Evolutionary conservation across 139 green algal genomes (phyloP).

Genomic region (Haematococcus sp.): DNA sequence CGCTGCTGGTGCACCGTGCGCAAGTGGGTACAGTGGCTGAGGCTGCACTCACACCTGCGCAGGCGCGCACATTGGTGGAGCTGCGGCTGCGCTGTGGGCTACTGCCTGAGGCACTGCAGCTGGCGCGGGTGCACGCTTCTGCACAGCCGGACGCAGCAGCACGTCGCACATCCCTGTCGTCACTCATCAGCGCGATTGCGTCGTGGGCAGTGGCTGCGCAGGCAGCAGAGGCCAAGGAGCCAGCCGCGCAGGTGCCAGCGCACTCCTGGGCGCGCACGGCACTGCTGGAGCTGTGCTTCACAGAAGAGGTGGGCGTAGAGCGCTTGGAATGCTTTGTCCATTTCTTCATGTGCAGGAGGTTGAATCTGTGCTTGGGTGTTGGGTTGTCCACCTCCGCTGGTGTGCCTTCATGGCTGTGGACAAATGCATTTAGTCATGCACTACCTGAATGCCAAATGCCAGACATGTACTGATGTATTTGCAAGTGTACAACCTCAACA

Average conservation of each 20-base stretch:
- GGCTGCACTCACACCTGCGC: not conserved
- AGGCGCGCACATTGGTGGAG: not conserved
- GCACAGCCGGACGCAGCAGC: not conserved
- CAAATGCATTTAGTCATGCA: too few species aligned
- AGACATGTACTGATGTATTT: not conserved
- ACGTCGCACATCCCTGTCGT: not conserved
- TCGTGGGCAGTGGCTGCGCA: not conserved
- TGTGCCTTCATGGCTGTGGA: too few species aligned
- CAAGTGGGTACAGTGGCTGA: not conserved
- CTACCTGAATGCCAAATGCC: not conserved
- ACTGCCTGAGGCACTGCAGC: constrained; percentile 6
- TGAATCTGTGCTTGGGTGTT: not conserved
- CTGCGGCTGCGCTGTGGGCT: constrained; percentile 4
- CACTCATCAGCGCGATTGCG: not conserved
- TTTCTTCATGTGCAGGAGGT: not conserved
- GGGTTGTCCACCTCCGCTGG: too few species aligned
- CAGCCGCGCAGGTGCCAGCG: not conserved
- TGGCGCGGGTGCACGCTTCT: not conserved
- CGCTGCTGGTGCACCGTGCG: constrained; percentile 41
- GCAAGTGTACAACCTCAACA: not conserved
- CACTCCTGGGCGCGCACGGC: not conserved
- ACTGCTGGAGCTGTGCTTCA: constrained; percentile 12
- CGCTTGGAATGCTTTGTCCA: too few species aligned
- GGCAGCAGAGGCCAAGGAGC: not conserved
- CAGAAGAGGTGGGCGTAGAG: not conserved